A percentile compares a stretch with the other conserved stretches of the same genome.
These are phyloP conservation scores for Helichrysum umbraculigerum DNA, from an alignment of 129 eudicot genomes.

Conservation along the genomic window DNA sequence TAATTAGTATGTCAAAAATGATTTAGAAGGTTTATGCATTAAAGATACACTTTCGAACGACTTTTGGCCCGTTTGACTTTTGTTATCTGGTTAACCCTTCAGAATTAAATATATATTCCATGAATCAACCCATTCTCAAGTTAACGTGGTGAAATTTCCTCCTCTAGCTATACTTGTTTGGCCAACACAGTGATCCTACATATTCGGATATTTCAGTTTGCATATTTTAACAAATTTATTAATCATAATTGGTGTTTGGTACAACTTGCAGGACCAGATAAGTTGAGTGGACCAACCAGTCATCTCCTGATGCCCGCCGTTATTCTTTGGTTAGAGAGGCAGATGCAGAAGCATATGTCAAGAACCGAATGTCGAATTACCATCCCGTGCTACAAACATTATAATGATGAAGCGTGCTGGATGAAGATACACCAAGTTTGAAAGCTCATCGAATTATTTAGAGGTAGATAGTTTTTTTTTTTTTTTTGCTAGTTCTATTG, in stretches of 20 bases:
- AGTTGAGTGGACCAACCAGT: not conserved
- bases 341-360: slow-evolving; percentile 19
- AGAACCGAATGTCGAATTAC: slow-evolving; percentile 10
- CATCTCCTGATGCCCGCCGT: slow-evolving; percentile 13
- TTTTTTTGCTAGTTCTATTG: not conserved
- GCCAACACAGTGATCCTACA: not conserved
- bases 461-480: slow-evolving; percentile 20
- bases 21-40: not conserved
- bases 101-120: not conserved
- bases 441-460: slow-evolving; percentile 10
- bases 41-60: not conserved
- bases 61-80: not conserved
- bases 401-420: slow-evolving; percentile 4
- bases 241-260: not conserved
- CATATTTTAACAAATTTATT: not conserved
- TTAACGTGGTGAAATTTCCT: not conserved
- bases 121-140: not conserved
- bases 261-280: slow-evolving; percentile 21
- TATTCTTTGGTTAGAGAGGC: slow-evolving; percentile 24
- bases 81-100: not conserved
- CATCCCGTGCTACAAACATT: slow-evolving; percentile 18
- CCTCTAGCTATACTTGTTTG: not conserved
- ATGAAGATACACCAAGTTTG: slow-evolving; percentile 13
- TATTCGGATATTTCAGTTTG: slow-evolving; percentile 1
- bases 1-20: not conserved